These are phyloP conservation scores for Diaporthe vaccinii DNA, from an alignment of 2,329 filamentous ascomycete species.

Conservation along the genomic window DNA sequence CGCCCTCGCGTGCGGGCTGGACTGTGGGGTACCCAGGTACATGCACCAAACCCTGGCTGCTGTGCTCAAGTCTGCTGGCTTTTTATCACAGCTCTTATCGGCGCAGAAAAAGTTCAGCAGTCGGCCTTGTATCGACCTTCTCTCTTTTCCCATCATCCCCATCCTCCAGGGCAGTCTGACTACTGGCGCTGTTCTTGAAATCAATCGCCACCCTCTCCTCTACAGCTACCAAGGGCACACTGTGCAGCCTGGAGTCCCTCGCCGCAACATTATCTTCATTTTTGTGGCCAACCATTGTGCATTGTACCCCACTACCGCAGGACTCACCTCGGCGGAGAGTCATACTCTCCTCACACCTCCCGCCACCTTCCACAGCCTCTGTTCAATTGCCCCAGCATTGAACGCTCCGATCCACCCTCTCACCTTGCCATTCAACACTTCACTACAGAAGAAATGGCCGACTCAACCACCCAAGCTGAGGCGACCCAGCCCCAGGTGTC, in stretches of 20 bases:
- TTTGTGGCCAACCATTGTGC: not conserved
- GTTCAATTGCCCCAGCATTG: not conserved
- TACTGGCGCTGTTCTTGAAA: conserved; percentile 9
- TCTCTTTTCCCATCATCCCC: conserved; percentile 10
- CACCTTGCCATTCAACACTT: not conserved
- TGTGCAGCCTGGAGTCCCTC: not conserved
- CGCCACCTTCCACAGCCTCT: not conserved
- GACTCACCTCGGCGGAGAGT: conserved; percentile 24
- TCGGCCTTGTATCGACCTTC: not conserved
- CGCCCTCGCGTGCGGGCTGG: not conserved
- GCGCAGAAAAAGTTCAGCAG: conserved; percentile 33
- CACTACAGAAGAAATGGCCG: conserved; percentile 43
- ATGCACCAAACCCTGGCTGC: conserved; percentile 6
- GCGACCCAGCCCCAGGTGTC: conserved; percentile 44
- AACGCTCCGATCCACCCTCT: not conserved
- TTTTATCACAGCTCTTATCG: conserved; percentile 33
- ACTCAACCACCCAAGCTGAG: conserved; percentile 43
- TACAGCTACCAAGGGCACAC: not conserved
- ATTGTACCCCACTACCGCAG: conserved; percentile 7
- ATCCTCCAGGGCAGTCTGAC: conserved; percentile 7
- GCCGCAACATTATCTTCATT: not conserved
- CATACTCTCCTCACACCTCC: not conserved
- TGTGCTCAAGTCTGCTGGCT: not conserved
- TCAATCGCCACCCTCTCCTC: not conserved
- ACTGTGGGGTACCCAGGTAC: conserved; percentile 8